These are phyloP conservation scores for Sporothrix phasma DNA, from an alignment of 2,329 filamentous ascomycete species.

Conservation along the genomic window DNA sequence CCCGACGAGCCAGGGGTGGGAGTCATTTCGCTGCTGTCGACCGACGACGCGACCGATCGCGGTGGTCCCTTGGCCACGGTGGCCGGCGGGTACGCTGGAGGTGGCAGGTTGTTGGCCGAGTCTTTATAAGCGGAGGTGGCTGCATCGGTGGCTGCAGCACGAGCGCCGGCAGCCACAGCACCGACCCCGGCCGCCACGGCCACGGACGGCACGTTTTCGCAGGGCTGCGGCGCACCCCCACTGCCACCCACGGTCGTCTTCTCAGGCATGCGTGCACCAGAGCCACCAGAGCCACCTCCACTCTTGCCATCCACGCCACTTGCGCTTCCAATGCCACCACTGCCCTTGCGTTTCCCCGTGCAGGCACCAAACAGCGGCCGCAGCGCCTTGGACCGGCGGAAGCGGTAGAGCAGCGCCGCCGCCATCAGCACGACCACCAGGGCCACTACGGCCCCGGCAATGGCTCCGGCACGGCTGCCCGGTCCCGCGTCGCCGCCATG, in stretches of 20 bases:
- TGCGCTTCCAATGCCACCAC: not conserved
- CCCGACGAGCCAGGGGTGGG: not conserved
- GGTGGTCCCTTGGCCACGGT: not conserved
- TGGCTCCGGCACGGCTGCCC: constrained; percentile 2
- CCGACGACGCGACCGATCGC: not conserved
- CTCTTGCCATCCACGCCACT: not conserved
- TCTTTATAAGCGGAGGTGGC: no score
- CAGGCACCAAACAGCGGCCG: constrained; percentile 4
- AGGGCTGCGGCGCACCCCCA: no score
- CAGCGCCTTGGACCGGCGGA: constrained; percentile 8
- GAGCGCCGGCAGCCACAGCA: no score
- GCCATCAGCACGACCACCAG: not conserved
- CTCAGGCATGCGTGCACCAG: not conserved
- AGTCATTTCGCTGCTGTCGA: not conserved
- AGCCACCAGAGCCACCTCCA: constrained; percentile 46
- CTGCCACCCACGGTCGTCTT: not conserved
- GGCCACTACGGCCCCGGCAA: constrained; percentile 11
- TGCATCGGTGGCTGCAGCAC: no score
- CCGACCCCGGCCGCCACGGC: not conserved
- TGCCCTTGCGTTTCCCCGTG: not conserved
- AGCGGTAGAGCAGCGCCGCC: constrained; percentile 9
- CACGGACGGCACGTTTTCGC: not conserved
- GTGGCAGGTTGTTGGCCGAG: not conserved
- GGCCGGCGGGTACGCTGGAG: not conserved
- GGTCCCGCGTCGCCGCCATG: not conserved